These are phyloP conservation scores for Lactifluus echinatus DNA, from an alignment of 768 basidiomycete genomes.

Conservation along the genomic window DNA sequence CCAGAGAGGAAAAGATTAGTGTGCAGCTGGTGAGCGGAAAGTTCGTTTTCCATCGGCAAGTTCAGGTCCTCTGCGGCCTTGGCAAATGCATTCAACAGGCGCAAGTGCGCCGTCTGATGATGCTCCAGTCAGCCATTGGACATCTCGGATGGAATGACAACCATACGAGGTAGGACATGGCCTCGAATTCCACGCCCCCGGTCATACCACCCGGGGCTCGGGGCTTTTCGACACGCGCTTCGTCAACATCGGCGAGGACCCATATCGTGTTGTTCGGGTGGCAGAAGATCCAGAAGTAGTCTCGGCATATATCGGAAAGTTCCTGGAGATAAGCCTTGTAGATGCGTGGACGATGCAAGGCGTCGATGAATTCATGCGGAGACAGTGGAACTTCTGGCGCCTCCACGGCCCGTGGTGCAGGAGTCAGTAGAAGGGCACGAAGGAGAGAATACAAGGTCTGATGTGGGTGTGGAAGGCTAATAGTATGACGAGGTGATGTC, in stretches of 20 bases:
- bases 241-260: conserved; percentile 77
- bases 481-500: conserved; percentile 38
- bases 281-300: conserved; percentile 97
- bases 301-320: conserved; percentile 82
- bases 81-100: conserved; percentile 74
- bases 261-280: conserved; percentile 91
- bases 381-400: conserved; percentile 52
- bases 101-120: conserved; percentile 79
- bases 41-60: conserved; percentile 57
- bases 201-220: conserved; percentile 97
- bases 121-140: not conserved
- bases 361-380: conserved; percentile 75
- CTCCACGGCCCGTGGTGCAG: conserved; percentile 57
- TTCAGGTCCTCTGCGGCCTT: conserved; percentile 55
- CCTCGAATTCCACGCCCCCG: conserved; percentile 96
- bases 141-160: not conserved
- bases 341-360: conserved; percentile 56
- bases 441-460: conserved; percentile 65
- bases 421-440: conserved; percentile 65
- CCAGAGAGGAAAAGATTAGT: conserved; percentile 84
- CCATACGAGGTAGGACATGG: conserved; percentile 83
- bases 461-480: conserved; percentile 68
- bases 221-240: conserved; percentile 78
- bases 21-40: conserved; percentile 79
- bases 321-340: conserved; percentile 80